phyloP scores from a whole-genome alignment of 108 stramenopile genomes.

The Conticribra guillardii region DNA sequence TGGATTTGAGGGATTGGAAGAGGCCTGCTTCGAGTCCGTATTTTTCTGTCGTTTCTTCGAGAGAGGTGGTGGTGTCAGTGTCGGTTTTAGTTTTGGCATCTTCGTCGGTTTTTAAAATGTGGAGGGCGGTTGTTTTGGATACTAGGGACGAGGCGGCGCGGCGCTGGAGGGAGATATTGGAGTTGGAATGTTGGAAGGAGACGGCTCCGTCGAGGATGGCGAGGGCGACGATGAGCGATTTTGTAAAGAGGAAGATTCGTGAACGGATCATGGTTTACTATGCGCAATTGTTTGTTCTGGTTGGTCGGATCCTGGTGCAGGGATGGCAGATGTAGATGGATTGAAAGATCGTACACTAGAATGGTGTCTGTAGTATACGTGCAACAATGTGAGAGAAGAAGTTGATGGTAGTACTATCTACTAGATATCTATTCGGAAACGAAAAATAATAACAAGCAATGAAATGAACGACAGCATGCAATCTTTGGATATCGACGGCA shows the following conservation, averaged over 20 bases:
- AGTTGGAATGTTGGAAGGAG: constrained; percentile 12
- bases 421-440: too few species aligned
- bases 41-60: constrained; percentile 80
- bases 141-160: background rate
- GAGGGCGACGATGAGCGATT: constrained; percentile 26
- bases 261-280: constrained; percentile 24
- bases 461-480: too few species aligned
- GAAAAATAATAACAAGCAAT: too few species aligned
- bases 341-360: too few species aligned
- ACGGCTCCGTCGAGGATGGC: constrained; percentile 19
- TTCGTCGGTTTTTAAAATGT: constrained; percentile 32
- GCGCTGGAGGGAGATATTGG: background rate
- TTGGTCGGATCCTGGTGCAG: too few species aligned
- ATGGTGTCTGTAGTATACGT: too few species aligned
- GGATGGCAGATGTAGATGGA: too few species aligned
- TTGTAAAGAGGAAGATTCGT: constrained; percentile 22
- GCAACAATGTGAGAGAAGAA: too few species aligned
- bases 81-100: constrained; percentile 16
- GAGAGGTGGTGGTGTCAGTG: background rate
- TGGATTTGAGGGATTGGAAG: constrained; percentile 68
- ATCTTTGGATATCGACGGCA: too few species aligned
- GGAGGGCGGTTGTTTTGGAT: constrained; percentile 15
- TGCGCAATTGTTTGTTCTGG: background rate
- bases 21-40: constrained; percentile 92
- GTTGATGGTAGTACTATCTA: too few species aligned